Percentiles rank a stretch among this genome's conserved stretches.
phyloP scores from a whole-genome alignment of 352 stramenopile genomes.

The Phytopythium vexans region DNA sequence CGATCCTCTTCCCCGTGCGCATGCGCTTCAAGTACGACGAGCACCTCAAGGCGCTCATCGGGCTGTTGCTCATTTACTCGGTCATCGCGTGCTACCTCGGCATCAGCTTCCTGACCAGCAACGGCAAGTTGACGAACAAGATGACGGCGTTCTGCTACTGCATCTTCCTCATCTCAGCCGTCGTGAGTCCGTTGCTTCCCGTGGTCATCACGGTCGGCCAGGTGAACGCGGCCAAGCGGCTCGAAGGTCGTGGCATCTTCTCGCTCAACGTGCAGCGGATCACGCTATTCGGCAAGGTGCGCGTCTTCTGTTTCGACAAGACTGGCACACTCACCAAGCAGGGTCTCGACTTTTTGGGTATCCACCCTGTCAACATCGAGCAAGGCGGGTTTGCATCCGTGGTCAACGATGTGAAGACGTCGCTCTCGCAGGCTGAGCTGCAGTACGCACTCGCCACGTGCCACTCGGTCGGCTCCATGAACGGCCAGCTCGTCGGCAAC shows the following conservation, averaged over 20 bases:
- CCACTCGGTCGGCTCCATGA: constrained; percentile 54
- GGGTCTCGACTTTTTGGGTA: constrained; percentile 63
- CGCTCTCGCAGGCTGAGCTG: constrained; percentile 5
- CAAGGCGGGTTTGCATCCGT: constrained; percentile 12
- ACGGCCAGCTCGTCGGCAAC: constrained; percentile 63
- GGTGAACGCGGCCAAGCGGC: constrained; percentile 59
- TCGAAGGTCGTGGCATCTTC: constrained; percentile 52
- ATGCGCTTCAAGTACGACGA: constrained; percentile 88
- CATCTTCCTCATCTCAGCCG: constrained; percentile 52
- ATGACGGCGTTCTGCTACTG: constrained; percentile 50
- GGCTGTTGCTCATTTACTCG: constrained; percentile 55
- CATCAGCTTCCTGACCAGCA: constrained; percentile 40
- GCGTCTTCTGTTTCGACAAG: constrained; percentile 84
- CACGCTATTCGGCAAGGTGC: constrained; percentile 79
- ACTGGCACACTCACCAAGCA: constrained; percentile 85
- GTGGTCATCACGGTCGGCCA: constrained; percentile 79
- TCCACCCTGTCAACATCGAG: constrained; percentile 16
- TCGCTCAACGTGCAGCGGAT: constrained; percentile 71
- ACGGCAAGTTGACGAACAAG: constrained; percentile 52
- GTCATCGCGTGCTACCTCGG: constrained; percentile 43
- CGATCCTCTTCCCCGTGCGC: constrained; percentile 70
- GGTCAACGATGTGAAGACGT: constrained; percentile 9
- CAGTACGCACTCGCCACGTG: constrained; percentile 54
- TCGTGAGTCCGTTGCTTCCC: constrained; percentile 71
- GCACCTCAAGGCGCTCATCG: constrained; percentile 67